These are phyloP conservation scores for Hypoxylon lienhwacheense DNA, from an alignment of 495 filamentous ascomycete genomes.

Conservation along the genomic window DNA sequence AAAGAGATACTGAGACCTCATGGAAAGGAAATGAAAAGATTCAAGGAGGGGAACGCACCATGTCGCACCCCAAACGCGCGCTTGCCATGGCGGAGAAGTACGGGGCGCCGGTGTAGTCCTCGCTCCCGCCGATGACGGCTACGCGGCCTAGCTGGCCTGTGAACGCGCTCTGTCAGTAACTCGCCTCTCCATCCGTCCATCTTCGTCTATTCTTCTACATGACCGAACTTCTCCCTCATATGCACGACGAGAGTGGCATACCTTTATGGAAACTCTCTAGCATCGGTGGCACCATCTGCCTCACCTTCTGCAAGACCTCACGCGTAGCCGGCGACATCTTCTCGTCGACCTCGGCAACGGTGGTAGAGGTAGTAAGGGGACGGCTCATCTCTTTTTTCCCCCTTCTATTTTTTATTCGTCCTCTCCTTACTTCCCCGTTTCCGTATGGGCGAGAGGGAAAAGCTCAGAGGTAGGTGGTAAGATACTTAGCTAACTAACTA, in stretches of 20 bases:
- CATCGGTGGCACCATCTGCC: conserved; percentile 92
- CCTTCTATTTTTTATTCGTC: too few species aligned
- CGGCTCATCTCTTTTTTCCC: conserved; percentile 29
- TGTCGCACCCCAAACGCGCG: conserved; percentile 81
- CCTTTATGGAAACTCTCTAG: conserved; percentile 97
- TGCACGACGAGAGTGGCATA: conserved; percentile 36
- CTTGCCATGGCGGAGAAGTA: conserved; percentile 98
- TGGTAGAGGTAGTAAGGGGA: too few species aligned
- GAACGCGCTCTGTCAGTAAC: background rate
- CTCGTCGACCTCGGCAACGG: conserved; percentile 26
- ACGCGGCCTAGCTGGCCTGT: conserved; percentile 88
- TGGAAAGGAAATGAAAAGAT: background rate
- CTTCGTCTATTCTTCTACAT: background rate
- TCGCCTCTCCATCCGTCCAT: background rate
- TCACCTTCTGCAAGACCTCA: conserved; percentile 76
- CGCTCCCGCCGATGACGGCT: conserved; percentile 91
- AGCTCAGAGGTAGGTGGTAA: too few species aligned
- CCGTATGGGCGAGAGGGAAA: too few species aligned
- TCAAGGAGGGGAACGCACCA: conserved; percentile 54
- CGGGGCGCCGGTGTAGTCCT: conserved; percentile 95
- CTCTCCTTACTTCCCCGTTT: too few species aligned
- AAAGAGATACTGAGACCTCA: too few species aligned
- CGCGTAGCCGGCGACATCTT: conserved; percentile 53
- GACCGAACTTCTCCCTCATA: too few species aligned
- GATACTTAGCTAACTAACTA: too few species aligned